Evolutionary conservation across 1,139 yeast species (phyloP).

Genomic region (Scheffersomyces titani): DNA sequence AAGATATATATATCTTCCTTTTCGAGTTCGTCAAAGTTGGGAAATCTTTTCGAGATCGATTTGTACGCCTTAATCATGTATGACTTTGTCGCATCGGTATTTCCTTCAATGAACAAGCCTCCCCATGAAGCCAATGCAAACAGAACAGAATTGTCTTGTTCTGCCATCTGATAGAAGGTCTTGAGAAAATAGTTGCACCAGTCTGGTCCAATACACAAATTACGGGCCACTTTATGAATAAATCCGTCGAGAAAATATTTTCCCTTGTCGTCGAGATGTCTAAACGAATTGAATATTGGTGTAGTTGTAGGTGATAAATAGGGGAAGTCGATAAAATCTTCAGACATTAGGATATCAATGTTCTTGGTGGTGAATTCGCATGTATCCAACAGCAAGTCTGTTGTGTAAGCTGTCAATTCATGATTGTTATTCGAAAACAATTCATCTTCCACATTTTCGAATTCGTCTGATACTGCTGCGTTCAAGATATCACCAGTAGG

Average conservation of each 20-base stretch:
- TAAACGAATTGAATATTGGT: background rate
- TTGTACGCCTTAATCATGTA: constrained; percentile 6
- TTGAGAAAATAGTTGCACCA: constrained; percentile 18
- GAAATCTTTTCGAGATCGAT: background rate
- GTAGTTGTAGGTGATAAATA: background rate
- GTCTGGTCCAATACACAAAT: constrained; percentile 11
- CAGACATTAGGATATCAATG: background rate
- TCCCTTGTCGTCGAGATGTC: constrained; percentile 1
- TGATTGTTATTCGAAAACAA: background rate
- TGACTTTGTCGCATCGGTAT: constrained; percentile 1
- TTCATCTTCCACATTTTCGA: background rate
- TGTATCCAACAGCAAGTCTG: background rate
- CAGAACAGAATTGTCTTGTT: constrained; percentile 11
- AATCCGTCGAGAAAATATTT: constrained; percentile 3
- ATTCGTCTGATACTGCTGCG: background rate
- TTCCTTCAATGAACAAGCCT: constrained; percentile 7
- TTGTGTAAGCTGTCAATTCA: background rate
- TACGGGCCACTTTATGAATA: constrained; percentile 3
- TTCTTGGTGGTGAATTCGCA: background rate
- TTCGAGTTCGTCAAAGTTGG: background rate
- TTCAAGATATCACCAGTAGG: background rate
- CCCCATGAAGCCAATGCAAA: constrained; percentile 16
- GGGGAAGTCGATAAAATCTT: background rate
- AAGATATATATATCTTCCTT: constrained; percentile 3
- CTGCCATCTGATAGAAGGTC: constrained; percentile 16